Percentiles rank a stretch among this genome's conserved stretches.
Evolutionary conservation across 345 rosid species (phyloP).

Genomic region (Lepidium africanum): DNA sequence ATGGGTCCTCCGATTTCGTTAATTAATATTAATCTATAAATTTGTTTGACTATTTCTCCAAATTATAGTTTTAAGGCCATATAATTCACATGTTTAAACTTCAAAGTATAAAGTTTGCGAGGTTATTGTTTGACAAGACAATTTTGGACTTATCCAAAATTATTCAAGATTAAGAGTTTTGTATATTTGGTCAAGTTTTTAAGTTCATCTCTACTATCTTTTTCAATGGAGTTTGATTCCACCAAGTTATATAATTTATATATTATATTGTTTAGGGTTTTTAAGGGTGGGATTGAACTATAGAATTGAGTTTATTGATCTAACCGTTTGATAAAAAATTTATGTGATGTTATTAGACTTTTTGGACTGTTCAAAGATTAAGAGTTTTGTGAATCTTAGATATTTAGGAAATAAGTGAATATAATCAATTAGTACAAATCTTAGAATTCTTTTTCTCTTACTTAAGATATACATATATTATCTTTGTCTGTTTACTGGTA

Average conservation of each 20-base stretch:
- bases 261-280: too few relatives aligned
- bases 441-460: not conserved
- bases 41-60: not conserved
- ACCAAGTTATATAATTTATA: too few relatives aligned
- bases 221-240: too few relatives aligned
- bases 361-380: too few relatives aligned
- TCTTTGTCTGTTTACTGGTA: slow-evolving; percentile 18
- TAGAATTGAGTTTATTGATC: too few relatives aligned
- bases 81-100: not conserved
- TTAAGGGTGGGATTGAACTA: too few relatives aligned
- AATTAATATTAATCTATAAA: not conserved
- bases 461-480: not conserved
- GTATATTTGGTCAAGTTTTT: too few relatives aligned
- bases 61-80: not conserved
- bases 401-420: not conserved
- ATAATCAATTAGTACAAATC: not conserved
- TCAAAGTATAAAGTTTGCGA: not conserved
- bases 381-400: not conserved
- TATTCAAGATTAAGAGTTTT: too few relatives aligned
- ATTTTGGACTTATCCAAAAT: too few relatives aligned
- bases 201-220: too few relatives aligned
- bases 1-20: not conserved
- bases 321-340: too few relatives aligned
- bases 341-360: too few relatives aligned
- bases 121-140: not conserved